Percentiles rank a stretch among this genome's conserved stretches.
Conservation (phyloP, 1,284 basidiomycete genomes). For the Cutaneotrichosporon curvatum region DNA sequence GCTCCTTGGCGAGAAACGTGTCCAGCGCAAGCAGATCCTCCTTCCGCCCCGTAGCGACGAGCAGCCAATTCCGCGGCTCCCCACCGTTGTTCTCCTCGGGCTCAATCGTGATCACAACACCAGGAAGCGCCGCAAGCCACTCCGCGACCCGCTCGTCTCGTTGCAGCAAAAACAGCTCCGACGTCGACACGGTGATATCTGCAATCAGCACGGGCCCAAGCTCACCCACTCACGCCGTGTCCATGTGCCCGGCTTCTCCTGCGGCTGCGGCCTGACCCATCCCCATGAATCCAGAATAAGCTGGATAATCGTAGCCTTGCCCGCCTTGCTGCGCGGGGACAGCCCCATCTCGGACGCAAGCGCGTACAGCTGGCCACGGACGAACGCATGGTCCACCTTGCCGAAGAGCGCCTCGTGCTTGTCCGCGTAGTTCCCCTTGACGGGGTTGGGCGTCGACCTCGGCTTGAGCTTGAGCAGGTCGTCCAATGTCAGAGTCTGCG, state of each 20-base stretch:
- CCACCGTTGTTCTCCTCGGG: neutral
- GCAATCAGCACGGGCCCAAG: neutral
- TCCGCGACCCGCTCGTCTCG: slow-evolving; percentile 1
- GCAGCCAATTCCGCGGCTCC: neutral
- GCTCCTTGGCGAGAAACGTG: neutral
- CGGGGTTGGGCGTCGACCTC: no score
- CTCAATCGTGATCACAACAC: slow-evolving; percentile 1
- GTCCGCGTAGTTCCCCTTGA: slow-evolving; percentile 1
- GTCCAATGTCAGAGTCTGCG: no score
- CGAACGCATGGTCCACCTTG: slow-evolving; percentile 18
- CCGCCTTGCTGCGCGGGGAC: neutral
- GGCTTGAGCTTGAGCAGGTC: no score
- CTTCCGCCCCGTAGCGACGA: neutral
- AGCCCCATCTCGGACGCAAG: slow-evolving; percentile 7
- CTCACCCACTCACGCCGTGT: neutral
- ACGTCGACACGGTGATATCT: slow-evolving; percentile 10
- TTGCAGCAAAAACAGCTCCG: slow-evolving; percentile 21
- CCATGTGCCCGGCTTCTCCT: neutral
- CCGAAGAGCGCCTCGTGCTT: neutral
- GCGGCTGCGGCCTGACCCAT: slow-evolving; percentile 5
- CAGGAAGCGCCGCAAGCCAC: slow-evolving; percentile 1
- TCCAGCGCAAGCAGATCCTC: neutral
- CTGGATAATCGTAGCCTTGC: slow-evolving; percentile 3
- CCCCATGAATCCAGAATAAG: slow-evolving; percentile 16
- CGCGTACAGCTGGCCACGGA: slow-evolving; percentile 10